Evolutionary conservation across 148 eudicot genomes (phyloP), one percentile per base, ranked within the genome.

Genomic region (Linanthus parryae): DNA sequence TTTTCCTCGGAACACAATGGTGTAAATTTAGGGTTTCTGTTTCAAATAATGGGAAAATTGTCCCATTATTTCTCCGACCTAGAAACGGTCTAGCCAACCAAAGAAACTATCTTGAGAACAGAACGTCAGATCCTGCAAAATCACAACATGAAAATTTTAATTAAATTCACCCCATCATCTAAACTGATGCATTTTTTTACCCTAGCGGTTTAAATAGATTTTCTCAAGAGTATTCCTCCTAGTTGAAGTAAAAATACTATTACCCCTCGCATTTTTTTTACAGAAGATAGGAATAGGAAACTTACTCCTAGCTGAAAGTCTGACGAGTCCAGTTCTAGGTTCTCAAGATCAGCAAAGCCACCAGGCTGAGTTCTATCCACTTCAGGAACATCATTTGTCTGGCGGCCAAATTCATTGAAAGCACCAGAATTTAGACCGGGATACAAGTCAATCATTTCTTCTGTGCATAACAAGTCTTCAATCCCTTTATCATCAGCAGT

Each of bases 61-160:
- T 8, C 18, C 20, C 24, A 8, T 11, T 12, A 25, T 5, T 20
- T 23, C 23, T 8, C 19, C 29, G 44, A 39, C 52, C 23, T 59
- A 82, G 7, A 61, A 22, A 53, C 52, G 58, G 56, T 69, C 83
- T 58, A 78, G 44, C 94, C 84, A 88, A 58, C 56, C 65, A 56
- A 71, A 65, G 18, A 80, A 62, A 54, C 85, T 80, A 62, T 90
- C 95, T 65, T 83, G 95, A 44, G 97, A 90, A 16, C 74, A 64
- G 54, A 85, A 74, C 43, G 59, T 78, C 49, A 85, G 65, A 27
- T 90, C 92, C 95, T 85, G 77, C 71, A 58, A 10, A 36, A 8
- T 12, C 25, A 19, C 23, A 40, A 12, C 16, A 52, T 0, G 6
- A 58, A 19, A 22, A 20, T 44, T 24, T 13, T 31, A 31, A 31